Evolutionary conservation across 2,329 filamentous ascomycete genomes (phyloP), one percentile per base, ranked within the genome.

Genomic region (Fusarium newnesense): DNA sequence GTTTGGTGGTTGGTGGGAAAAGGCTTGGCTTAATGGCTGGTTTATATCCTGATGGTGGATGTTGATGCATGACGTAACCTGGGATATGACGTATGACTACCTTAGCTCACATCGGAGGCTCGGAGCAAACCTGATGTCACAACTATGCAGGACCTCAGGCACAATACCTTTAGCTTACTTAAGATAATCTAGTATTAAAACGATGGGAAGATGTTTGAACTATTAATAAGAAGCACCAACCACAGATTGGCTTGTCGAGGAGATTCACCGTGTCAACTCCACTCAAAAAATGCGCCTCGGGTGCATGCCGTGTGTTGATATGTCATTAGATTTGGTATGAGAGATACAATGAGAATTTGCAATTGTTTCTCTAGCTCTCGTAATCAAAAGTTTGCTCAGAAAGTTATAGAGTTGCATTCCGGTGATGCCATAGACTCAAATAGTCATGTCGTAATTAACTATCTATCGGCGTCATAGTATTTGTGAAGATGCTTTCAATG

Each of bases 81-180:
- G 28, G 9, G n/a, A 24, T 6, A 59, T 63, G 60, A 63, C 60
- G 60, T 63, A 63, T 5, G 11, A 10, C 21, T 9, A n/a, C n/a
- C n/a, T n/a, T n/a, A 18, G 19, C 24, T 57, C 26, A 46, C 26
- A 7, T 3, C 3, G 24, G 21, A 34, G 18, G 3, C 9, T 3
- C 3, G 24, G 21, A 34, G 18, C 6, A 62, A 34, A 39, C 11
- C 15, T 59, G 60, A 63, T 63, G 52, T 47, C 60, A 63, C 28
- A 37, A 26, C 18, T 15, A 52, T 37, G n/a, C 18, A 26, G 0
- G n/a, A n/a, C n/a, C n/a, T n/a, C 16, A 7, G 4, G 16, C 24
- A 24, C 15, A 9, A 19, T 18, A 7, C 6, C 24, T 24, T 24
- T 16, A 24, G 8, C 4, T 36, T 52, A 26, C 8, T 52, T 9